Percentiles rank a stretch among this genome's conserved stretches.
Evolutionary conservation across 2,329 filamentous ascomycete genomes (phyloP).

Genomic region (Calonectria honghensis): DNA sequence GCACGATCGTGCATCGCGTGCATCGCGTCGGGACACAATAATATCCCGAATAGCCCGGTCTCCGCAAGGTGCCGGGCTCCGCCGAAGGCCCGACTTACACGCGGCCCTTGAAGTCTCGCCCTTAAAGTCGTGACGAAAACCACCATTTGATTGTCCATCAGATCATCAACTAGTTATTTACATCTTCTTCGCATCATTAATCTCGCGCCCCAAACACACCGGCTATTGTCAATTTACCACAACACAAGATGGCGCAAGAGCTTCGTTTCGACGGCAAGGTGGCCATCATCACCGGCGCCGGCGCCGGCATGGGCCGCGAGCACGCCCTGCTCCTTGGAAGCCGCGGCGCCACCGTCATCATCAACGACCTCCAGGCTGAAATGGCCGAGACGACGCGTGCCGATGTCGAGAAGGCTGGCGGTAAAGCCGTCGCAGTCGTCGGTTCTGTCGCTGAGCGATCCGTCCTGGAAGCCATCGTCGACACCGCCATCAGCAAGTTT

Average conservation of each 20-base stretch:
- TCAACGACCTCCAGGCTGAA: background rate
- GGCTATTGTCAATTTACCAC: background rate
- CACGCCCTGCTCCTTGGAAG: conserved; percentile 6
- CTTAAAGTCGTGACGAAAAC: background rate
- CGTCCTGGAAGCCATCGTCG: background rate
- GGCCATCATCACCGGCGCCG: conserved; percentile 11
- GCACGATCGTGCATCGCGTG: background rate
- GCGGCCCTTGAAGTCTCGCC: background rate
- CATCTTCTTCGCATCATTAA: background rate
- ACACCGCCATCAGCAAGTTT: conserved; percentile 21
- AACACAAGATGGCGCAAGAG: background rate
- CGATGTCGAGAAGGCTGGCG: conserved; percentile 5
- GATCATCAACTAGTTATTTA: background rate
- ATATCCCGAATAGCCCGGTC: background rate
- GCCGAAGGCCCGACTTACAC: background rate
- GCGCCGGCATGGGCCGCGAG: conserved; percentile 3
- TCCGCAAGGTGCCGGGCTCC: background rate
- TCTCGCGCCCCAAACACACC: background rate
- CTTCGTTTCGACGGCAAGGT: conserved; percentile 23
- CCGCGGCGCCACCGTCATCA: conserved; percentile 13
- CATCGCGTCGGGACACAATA: background rate
- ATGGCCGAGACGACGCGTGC: background rate
- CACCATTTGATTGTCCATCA: background rate
- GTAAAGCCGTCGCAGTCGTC: background rate
- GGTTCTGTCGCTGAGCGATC: background rate